Base-by-base conservation (phyloP, 371 early-diverging fungal genomes). In the Encephalitozoon intestinalis region DNA sequence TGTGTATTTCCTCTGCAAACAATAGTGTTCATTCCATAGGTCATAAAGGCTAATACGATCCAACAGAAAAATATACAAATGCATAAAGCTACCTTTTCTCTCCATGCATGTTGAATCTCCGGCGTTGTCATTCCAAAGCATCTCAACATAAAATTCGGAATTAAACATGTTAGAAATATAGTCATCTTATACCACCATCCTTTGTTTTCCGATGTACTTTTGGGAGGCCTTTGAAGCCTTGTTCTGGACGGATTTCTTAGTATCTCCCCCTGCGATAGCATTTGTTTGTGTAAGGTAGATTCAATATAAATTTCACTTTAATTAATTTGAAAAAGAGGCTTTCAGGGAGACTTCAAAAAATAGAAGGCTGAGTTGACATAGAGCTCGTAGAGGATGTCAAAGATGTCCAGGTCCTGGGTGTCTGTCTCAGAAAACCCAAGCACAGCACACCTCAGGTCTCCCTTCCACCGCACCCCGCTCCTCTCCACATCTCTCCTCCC, bases 1-100 rank as follows among this genome's bases (percentile, higher is more conserved):
- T 79, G 52, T 21, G 73, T 76, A 31, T 63, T 63, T n/a, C 66
- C 64, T 12, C 66, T 78, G 64, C 86, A 86, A 21, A 86, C 54
- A 63, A 84, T 49, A 26, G 68, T 78, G 26, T 82, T 82, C 65
- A 86, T 82, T 1, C 83, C 83, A 69, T 82, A 84, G 15, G 85
- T 85, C 7, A 85, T 39, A 64, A 84, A 82, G 0, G 78, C 82
- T 9, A 86, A 63, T 7, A 81, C 11, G 18, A 64, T 6, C 68
- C 85, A 86, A 9, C 40, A 54, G 1, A 84, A 40, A 39, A 72
- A 71, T n/a, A 86, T 85, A n/a, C 84, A 53, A 23, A 77, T 70
- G 67, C 82, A 81, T 23, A 85, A 73, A 1, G 84, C 79, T 9
- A 84, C 66, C 58, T 86, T 86, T 66, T 86, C 86, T 68, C 86